Evolutionary conservation across 495 filamentous ascomycete genomes (phyloP).

Genomic region (Chaetomium fimeti): DNA sequence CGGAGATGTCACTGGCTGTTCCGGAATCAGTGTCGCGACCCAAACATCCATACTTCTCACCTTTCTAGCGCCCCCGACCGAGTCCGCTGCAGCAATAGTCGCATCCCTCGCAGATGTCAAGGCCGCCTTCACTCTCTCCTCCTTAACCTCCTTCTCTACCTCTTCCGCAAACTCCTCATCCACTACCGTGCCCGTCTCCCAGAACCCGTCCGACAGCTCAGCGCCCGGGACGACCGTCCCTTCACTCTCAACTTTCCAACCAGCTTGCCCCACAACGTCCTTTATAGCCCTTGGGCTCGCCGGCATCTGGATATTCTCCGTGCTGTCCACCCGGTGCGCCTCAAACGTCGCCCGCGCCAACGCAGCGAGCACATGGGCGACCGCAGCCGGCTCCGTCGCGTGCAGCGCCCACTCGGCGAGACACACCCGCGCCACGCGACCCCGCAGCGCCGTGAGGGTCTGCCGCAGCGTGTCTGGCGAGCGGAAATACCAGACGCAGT

Average conservation of each 20-base stretch:
- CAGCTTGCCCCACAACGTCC: slow-evolving; percentile 24
- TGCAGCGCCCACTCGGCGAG: slow-evolving; percentile 45
- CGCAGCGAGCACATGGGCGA: slow-evolving; percentile 47
- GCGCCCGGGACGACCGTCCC: slow-evolving; percentile 34
- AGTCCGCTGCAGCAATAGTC: slow-evolving; percentile 34
- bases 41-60: slow-evolving; percentile 52
- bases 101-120: slow-evolving; percentile 41
- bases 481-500: slow-evolving; percentile 54
- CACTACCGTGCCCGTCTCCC: slow-evolving; percentile 43
- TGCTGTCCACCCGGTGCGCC: slow-evolving; percentile 22
- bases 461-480: slow-evolving; percentile 30
- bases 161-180: slow-evolving; percentile 30
- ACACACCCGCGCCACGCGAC: slow-evolving; percentile 36
- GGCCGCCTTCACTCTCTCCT: slow-evolving; percentile 40
- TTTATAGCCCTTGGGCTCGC: slow-evolving; percentile 25
- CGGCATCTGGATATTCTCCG: slow-evolving; percentile 25
- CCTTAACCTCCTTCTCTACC: slow-evolving; percentile 32
- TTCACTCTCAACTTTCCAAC: slow-evolving; percentile 35
- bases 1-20: background rate
- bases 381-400: slow-evolving; percentile 29
- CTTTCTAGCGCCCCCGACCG: slow-evolving; percentile 35
- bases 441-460: slow-evolving; percentile 38
- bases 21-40: slow-evolving; percentile 37
- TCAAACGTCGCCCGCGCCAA: slow-evolving; percentile 32
- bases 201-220: slow-evolving; percentile 47